A percentile compares a stretch with the other conserved stretches of the same genome.
Evolutionary conservation across 257 asterid genomes (phyloP).

Genomic region (Cynanchum wilfordii): DNA sequence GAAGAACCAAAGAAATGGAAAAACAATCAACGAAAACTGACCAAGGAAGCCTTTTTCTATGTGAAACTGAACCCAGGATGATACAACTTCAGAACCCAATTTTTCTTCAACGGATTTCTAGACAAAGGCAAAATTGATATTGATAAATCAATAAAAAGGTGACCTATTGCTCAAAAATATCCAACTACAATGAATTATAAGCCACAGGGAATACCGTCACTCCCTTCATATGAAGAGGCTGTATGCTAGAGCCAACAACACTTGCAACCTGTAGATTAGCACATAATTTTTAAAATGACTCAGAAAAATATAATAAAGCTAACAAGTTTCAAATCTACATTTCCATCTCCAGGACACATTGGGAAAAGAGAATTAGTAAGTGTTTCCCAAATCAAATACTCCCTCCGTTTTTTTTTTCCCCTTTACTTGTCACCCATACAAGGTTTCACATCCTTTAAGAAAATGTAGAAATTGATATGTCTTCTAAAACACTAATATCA

Average conservation of each 20-base stretch:
- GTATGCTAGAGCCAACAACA: constrained; percentile 62
- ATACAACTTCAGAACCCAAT: constrained; percentile 46
- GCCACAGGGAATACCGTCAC: constrained; percentile 41
- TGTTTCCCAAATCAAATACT: too few relatives aligned
- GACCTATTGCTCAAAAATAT: not conserved
- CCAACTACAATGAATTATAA: not conserved
- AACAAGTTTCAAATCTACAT: not conserved
- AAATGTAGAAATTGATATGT: too few relatives aligned
- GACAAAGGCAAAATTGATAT: not conserved
- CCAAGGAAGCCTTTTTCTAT: constrained; percentile 61
- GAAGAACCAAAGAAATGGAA: constrained; percentile 3
- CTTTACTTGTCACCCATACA: too few relatives aligned
- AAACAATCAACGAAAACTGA: constrained; percentile 21
- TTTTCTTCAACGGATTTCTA: constrained; percentile 58
- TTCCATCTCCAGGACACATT: too few relatives aligned
- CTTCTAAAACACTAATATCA: too few relatives aligned
- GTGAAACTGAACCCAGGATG: constrained; percentile 39
- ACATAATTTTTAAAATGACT: not conserved
- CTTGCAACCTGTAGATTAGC: constrained; percentile 53
- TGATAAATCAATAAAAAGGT: not conserved
- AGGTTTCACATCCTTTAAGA: too few relatives aligned
- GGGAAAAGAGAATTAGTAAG: too few relatives aligned
- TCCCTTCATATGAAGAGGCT: constrained; percentile 71
- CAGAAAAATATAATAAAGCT: not conserved
- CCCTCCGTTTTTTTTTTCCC: too few relatives aligned